These are phyloP conservation scores for Colletotrichum neosansevieriae DNA, from an alignment of 2,329 filamentous ascomycete genomes.

Conservation along the genomic window DNA sequence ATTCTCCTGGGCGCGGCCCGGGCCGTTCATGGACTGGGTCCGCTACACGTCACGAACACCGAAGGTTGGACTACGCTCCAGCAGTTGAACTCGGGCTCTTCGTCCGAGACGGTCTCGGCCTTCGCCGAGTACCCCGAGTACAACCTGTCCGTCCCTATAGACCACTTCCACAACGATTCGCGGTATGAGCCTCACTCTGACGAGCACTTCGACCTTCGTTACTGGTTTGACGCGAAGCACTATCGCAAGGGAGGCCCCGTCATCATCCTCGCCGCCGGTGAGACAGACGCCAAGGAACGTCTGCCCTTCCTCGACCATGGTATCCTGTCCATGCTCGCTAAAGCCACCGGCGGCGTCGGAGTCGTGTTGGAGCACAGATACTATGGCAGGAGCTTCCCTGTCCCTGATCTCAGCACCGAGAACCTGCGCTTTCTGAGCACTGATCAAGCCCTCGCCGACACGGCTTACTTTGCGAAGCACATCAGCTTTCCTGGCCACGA, in stretches of 20 bases:
- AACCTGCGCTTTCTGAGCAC: constrained; percentile 86
- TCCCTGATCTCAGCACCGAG: constrained; percentile 72
- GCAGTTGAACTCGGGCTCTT: constrained; percentile 11
- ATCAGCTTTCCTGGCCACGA: constrained; percentile 78
- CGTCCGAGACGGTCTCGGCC: neutral
- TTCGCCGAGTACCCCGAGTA: constrained; percentile 51
- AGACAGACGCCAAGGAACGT: constrained; percentile 72
- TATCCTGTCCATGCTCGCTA: constrained; percentile 76
- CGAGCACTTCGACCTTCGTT: constrained; percentile 76
- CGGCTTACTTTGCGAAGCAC: constrained; percentile 82
- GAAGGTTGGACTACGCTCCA: constrained; percentile 30
- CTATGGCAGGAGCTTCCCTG: constrained; percentile 82
- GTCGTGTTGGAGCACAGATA: constrained; percentile 90
- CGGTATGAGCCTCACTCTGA: constrained; percentile 82
- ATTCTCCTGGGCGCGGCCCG: constrained; percentile 25
- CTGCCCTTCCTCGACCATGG: constrained; percentile 82
- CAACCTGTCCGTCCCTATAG: constrained; percentile 67
- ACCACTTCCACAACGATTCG: constrained; percentile 87
- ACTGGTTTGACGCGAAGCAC: constrained; percentile 84
- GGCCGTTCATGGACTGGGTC: constrained; percentile 17
- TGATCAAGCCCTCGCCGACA: constrained; percentile 84
- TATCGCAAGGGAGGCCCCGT: constrained; percentile 85
- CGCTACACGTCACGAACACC: constrained; percentile 11
- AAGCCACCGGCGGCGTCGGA: constrained; percentile 79
- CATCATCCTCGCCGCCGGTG: constrained; percentile 80